Evolutionary conservation across 768 basidiomycete species (phyloP).

Genomic region (Lactarius pseudohatsudake): DNA sequence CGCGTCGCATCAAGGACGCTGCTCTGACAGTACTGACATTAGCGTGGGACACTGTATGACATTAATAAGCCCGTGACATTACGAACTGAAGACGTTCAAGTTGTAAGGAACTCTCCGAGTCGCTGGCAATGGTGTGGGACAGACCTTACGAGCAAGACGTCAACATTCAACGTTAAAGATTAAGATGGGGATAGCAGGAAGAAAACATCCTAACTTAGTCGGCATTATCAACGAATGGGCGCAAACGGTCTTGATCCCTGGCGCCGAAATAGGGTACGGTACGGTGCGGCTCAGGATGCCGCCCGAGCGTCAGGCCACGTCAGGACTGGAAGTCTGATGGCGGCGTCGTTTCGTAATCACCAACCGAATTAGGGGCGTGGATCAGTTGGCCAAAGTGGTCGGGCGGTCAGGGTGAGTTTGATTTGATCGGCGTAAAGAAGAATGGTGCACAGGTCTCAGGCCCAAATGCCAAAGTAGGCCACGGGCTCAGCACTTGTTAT

Average conservation of each 20-base stretch:
- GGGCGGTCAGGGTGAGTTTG: background rate
- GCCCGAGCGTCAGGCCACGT: too few species aligned
- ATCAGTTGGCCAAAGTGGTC: background rate
- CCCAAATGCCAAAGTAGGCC: background rate
- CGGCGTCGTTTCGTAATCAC: background rate
- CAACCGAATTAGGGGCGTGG: background rate
- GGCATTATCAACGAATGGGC: background rate
- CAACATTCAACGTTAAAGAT: background rate
- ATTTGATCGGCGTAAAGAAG: background rate
- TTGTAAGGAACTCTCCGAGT: too few species aligned
- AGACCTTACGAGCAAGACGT: background rate
- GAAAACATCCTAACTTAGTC: background rate
- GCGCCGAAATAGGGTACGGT: background rate
- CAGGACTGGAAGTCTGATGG: background rate
- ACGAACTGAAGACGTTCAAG: too few species aligned
- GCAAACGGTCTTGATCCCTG: background rate
- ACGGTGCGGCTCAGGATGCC: too few species aligned
- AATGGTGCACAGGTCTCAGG: background rate
- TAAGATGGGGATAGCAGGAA: background rate
- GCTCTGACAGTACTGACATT: too few species aligned
- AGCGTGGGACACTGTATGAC: too few species aligned
- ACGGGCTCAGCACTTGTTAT: background rate
- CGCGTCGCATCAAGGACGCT: too few species aligned
- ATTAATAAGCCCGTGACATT: too few species aligned
- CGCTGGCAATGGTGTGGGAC: background rate